phyloP scores from a whole-genome alignment of 2,329 filamentous ascomycete species.

The Colletotrichum camelliae region DNA sequence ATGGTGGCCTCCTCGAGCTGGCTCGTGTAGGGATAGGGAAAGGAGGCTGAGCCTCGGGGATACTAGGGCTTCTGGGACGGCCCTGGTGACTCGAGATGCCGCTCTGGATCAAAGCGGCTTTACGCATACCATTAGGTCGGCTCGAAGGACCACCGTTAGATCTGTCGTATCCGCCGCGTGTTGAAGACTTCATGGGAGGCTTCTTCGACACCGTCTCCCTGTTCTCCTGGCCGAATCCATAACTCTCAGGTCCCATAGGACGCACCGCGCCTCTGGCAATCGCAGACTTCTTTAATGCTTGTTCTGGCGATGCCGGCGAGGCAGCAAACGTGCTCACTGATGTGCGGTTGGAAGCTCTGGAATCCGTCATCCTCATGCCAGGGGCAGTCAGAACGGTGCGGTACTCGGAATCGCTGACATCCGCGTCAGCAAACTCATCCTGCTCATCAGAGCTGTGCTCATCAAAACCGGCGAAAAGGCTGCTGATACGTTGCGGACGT shows the following conservation, averaged over 20 bases:
- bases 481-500: conserved; percentile 78
- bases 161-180: conserved; percentile 42
- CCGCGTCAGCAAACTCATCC: conserved; percentile 66
- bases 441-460: conserved; percentile 70
- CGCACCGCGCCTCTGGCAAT: conserved; percentile 32
- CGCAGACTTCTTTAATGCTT: conserved; percentile 34
- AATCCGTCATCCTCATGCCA: conserved; percentile 49
- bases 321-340: conserved; percentile 41
- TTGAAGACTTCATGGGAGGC: conserved; percentile 32
- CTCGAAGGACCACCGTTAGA: conserved; percentile 42
- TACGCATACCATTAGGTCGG: conserved; percentile 71
- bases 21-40: conserved; percentile 91
- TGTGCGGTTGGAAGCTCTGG: conserved; percentile 46
- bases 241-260: conserved; percentile 46
- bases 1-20: conserved; percentile 79
- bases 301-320: conserved; percentile 52
- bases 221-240: conserved; percentile 47
- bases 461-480: conserved; percentile 87
- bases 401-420: conserved; percentile 71
- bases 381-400: conserved; percentile 70
- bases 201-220: conserved; percentile 34
- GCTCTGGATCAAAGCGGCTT: conserved; percentile 80
- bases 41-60: conserved; percentile 72
- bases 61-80: conserved; percentile 69
- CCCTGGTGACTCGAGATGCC: conserved; percentile 73